phyloP scores from a whole-genome alignment of 371 early-diverging fungal genomes.

The Mortierella sp. region DNA sequence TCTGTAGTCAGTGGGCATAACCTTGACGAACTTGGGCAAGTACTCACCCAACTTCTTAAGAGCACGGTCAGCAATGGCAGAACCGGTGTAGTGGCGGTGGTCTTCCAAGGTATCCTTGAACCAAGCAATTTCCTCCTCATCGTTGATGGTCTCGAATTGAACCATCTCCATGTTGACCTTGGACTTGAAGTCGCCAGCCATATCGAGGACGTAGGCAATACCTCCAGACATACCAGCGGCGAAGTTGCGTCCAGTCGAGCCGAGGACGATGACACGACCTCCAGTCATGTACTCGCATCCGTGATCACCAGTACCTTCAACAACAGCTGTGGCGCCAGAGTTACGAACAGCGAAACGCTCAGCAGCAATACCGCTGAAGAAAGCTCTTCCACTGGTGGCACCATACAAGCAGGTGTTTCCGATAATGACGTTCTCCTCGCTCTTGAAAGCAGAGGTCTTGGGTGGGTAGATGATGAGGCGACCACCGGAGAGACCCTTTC shows the following conservation, averaged over 20 bases:
- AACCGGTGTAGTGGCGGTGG: slow-evolving; percentile 88
- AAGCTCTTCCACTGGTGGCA: slow-evolving; percentile 93
- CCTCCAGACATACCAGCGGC: slow-evolving; percentile 97
- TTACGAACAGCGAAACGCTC: slow-evolving; percentile 98
- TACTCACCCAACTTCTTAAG: slow-evolving; percentile 78
- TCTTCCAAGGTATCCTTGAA: slow-evolving; percentile 84
- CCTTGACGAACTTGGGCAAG: slow-evolving; percentile 89
- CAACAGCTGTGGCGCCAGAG: slow-evolving; percentile 95
- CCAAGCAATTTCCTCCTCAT: slow-evolving; percentile 80
- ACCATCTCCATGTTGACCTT: slow-evolving; percentile 94
- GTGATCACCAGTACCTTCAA: slow-evolving; percentile 98
- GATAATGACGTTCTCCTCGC: slow-evolving; percentile 91
- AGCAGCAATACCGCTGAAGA: slow-evolving; percentile 95
- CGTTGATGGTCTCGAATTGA: slow-evolving; percentile 83
- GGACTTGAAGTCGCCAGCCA: slow-evolving; percentile 67
- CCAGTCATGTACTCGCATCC: slow-evolving; percentile 99
- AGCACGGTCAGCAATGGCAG: slow-evolving; percentile 81
- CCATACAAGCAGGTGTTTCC: slow-evolving; percentile 98
- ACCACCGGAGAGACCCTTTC: slow-evolving; percentile 97
- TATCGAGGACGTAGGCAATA: slow-evolving; percentile 88
- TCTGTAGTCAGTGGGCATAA: slow-evolving; percentile 95
- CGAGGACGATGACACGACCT: slow-evolving; percentile 88
- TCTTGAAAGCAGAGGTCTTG: slow-evolving; percentile 78
- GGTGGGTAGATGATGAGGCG: slow-evolving; percentile 91
- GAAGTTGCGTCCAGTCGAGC: slow-evolving; percentile 91